A percentile compares a stretch with the other conserved stretches of the same genome.
Conservation (phyloP, 352 stramenopile species). For the Pythium sukuiense region DNA sequence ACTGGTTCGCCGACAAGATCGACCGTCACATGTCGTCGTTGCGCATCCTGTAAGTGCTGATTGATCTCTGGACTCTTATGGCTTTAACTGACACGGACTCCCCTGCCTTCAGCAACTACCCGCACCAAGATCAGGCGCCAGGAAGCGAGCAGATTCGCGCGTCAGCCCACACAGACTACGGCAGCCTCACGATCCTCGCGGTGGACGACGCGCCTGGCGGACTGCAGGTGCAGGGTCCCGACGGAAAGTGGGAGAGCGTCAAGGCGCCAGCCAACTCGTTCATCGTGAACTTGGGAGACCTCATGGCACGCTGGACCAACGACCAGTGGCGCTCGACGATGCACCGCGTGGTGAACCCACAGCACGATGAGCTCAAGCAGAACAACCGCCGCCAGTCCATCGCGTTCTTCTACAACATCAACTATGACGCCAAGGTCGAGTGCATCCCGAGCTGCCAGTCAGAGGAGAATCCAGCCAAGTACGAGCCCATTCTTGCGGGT, state of each 20-base stretch:
- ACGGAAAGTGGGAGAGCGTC: background rate
- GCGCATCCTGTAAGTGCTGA: background rate
- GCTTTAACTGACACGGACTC: no score
- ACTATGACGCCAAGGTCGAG: background rate
- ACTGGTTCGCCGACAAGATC: background rate
- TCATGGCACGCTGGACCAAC: background rate
- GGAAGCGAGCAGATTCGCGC: background rate
- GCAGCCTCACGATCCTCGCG: conserved; percentile 1
- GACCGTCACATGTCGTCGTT: background rate
- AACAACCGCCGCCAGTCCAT: background rate
- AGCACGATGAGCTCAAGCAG: background rate
- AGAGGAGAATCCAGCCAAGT: background rate
- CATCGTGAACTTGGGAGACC: background rate
- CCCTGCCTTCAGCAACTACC: background rate
- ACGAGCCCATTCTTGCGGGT: background rate
- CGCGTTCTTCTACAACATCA: conserved; percentile 1
- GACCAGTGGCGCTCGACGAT: background rate
- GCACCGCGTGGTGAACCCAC: background rate
- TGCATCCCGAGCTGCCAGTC: conserved; percentile 2
- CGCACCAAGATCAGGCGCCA: background rate
- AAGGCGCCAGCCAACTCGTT: background rate
- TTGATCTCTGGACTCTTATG: no score
- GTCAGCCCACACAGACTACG: background rate
- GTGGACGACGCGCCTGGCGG: background rate
- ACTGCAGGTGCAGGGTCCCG: background rate